phyloP scores from a whole-genome alignment of 2,329 filamentous ascomycete genomes.

The Exophiala calicioides region DNA sequence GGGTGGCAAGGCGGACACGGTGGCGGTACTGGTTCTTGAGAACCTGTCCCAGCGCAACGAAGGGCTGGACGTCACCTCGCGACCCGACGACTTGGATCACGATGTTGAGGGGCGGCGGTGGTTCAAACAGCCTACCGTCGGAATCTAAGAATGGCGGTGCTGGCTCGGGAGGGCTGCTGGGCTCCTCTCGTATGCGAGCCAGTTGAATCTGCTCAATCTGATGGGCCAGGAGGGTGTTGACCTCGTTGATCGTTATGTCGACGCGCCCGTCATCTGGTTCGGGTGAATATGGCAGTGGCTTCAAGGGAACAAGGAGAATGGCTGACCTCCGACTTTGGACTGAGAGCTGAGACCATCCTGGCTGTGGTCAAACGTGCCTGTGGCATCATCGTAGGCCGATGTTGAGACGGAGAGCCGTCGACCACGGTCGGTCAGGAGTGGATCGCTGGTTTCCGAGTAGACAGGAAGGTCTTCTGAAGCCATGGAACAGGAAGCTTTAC shows the following conservation, averaged over 20 bases:
- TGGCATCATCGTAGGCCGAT: too few relatives aligned
- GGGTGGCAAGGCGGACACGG: slow-evolving; percentile 71
- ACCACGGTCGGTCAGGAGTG: too few relatives aligned
- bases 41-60: slow-evolving; percentile 67
- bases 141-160: slow-evolving; percentile 70
- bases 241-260: slow-evolving; percentile 75
- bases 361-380: slow-evolving; percentile 5
- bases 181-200: slow-evolving; percentile 43
- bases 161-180: not conserved
- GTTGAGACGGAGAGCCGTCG: too few relatives aligned
- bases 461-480: too few relatives aligned
- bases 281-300: not conserved
- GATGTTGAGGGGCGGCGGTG: slow-evolving; percentile 66
- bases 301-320: not conserved
- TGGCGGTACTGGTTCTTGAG: slow-evolving; percentile 67
- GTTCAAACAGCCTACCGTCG: slow-evolving; percentile 56
- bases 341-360: slow-evolving; percentile 12
- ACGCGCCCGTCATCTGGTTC: slow-evolving; percentile 70
- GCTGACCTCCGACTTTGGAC: slow-evolving; percentile 14
- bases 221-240: slow-evolving; percentile 63
- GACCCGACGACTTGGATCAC: slow-evolving; percentile 75
- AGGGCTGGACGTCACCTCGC: slow-evolving; percentile 73
- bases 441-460: too few relatives aligned
- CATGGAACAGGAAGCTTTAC: too few relatives aligned
- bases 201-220: slow-evolving; percentile 50